Evolutionary conservation across 805 yeast genomes (phyloP).

Genomic region (Cyberlindnera japonica): DNA sequence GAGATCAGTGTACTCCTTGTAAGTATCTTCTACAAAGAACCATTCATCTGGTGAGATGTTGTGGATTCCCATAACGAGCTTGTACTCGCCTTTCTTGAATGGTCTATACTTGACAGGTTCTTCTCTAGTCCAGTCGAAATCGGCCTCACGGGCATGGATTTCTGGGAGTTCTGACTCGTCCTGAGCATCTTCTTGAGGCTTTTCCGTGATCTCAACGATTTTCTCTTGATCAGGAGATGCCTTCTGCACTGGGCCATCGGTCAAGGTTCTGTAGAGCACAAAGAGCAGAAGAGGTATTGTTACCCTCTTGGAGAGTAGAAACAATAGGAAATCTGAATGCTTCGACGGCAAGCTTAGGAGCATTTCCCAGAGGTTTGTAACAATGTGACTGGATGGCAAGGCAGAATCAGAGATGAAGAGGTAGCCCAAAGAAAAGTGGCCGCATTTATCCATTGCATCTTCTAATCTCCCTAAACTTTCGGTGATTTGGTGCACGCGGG

Average conservation of each 20-base stretch:
- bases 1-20: constrained; percentile 40
- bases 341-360: neutral
- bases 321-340: constrained; percentile 1
- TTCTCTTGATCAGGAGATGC: neutral
- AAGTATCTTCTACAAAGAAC: constrained; percentile 60
- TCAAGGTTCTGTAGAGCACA: constrained; percentile 14
- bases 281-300: constrained; percentile 24
- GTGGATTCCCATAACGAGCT: constrained; percentile 60
- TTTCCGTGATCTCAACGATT: neutral
- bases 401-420: no score
- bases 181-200: neutral
- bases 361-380: no score
- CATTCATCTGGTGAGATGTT: constrained; percentile 48
- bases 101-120: constrained; percentile 51
- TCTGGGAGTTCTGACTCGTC: neutral
- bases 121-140: constrained; percentile 41
- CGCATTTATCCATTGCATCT: no score
- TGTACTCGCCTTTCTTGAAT: constrained; percentile 56
- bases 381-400: no score
- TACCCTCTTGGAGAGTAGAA: constrained; percentile 19
- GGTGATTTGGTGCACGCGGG: neutral
- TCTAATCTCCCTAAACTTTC: no score
- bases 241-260: neutral
- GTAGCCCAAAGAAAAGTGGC: no score
- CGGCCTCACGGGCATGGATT: constrained; percentile 31